Evolutionary conservation across 768 basidiomycete genomes (phyloP).

Genomic region (Agaricus blazei): DNA sequence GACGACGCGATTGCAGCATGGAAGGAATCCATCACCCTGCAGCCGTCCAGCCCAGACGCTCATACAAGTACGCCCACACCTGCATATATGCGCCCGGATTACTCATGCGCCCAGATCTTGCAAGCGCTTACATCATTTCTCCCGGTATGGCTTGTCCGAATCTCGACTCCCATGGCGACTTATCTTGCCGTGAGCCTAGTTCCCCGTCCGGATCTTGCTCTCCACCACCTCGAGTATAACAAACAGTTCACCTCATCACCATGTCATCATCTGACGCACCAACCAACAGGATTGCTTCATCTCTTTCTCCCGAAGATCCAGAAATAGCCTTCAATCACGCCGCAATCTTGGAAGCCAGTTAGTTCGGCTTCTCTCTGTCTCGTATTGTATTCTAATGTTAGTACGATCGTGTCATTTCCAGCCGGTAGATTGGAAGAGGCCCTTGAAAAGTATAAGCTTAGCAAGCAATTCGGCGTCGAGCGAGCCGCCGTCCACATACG

Average conservation of each 20-base stretch:
- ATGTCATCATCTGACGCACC: conserved; percentile 17
- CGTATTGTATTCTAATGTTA: conserved; percentile 22
- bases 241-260: conserved; percentile 23
- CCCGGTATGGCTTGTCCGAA: conserved; percentile 25
- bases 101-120: conserved; percentile 53
- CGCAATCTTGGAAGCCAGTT: conserved; percentile 86
- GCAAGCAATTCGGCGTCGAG: conserved; percentile 73
- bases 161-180: conserved; percentile 4
- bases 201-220: conserved; percentile 78
- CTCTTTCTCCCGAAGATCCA: conserved; percentile 83
- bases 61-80: conserved; percentile 66
- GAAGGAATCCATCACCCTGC: conserved; percentile 78
- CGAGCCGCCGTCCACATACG: conserved; percentile 79
- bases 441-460: conserved; percentile 74
- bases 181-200: conserved; percentile 22
- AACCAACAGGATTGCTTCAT: conserved; percentile 63
- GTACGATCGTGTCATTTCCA: conserved; percentile 26
- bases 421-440: conserved; percentile 80
- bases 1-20: conserved; percentile 81
- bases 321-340: conserved; percentile 91
- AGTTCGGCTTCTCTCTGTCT: conserved; percentile 21
- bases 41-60: conserved; percentile 80
- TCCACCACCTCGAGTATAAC: conserved; percentile 75
- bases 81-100: neutral
- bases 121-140: conserved; percentile 86